These are phyloP conservation scores for Mortierella sp. DNA, from an alignment of 371 early-diverging fungal genomes.

Conservation along the genomic window DNA sequence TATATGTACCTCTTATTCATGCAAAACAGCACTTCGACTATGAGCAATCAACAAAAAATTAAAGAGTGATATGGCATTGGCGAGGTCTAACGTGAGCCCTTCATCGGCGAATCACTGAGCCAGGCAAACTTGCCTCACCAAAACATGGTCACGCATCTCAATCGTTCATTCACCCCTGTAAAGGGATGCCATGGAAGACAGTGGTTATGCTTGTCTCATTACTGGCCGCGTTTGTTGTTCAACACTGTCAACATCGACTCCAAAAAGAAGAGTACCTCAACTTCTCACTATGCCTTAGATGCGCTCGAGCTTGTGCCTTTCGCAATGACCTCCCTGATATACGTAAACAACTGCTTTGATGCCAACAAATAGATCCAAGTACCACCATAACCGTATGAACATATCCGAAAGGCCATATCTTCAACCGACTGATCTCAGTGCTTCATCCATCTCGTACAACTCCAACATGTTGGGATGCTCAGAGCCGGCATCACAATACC, in stretches of 20 bases:
- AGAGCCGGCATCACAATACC: conserved; percentile 42
- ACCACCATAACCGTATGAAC: too few species aligned
- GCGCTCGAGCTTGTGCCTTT: too few species aligned
- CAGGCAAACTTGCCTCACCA: too few species aligned
- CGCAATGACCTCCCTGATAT: too few species aligned
- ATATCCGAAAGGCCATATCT: too few species aligned
- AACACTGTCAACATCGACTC: too few species aligned
- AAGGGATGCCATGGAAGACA: background rate
- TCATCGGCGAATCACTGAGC: too few species aligned
- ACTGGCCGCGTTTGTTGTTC: background rate
- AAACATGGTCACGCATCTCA: too few species aligned
- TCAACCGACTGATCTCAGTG: conserved; percentile 9
- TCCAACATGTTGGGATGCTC: conserved; percentile 41
- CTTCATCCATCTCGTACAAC: conserved; percentile 45
- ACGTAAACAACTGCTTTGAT: too few species aligned
- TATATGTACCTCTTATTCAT: background rate
- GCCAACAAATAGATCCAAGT: too few species aligned
- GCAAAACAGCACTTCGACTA: background rate
- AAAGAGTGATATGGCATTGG: background rate
- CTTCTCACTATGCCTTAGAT: too few species aligned
- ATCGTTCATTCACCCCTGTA: background rate
- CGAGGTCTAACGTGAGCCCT: background rate
- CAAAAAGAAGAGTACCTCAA: too few species aligned
- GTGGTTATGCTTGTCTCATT: background rate
- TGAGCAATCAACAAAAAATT: background rate